Base-by-base conservation (phyloP, 148 eudicot species). In the Mesembryanthemum crystallinum region DNA sequence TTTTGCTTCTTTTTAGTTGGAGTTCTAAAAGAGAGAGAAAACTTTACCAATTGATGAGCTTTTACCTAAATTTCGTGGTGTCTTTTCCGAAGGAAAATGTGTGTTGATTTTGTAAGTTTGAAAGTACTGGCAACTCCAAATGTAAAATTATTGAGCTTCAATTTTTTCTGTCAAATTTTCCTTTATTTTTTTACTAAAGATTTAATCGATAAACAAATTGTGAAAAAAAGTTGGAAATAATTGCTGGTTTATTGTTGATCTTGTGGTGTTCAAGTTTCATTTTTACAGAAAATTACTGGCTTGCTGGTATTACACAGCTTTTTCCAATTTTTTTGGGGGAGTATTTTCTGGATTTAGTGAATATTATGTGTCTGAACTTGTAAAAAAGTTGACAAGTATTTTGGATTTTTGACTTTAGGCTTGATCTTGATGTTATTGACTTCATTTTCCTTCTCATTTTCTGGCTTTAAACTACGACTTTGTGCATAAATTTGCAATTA, bases 341-440 rank as follows among this genome's bases (percentile, higher is more conserved):
- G n/a, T 68, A 47, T 28, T 68, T 68, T 23, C 33, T 43, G 55
- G 72, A 45, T 51, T 71, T 30, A 51, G 43, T 54, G 60, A 32
- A 14, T 45, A 27, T 28, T 18, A 13, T 69, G 18, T 18, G 62
- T 23, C n/a, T 52, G 21, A 24, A 17, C 24, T 47, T 27, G 32
- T 14, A 23, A 15, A 0, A 43, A 6, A 57, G 10, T 57, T 57
- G 8, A 21, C 2, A 3, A 6, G 3, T 57, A 0, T 57, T 57
- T n/a, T 4, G 10, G 21, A 6, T 21, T 51, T 21, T n/a, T 57
- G 4, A 20, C 17, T 57, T 52, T 3, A 20, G 6, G 58, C 15
- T 12, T 52, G 58, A 52, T 12, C 18, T 52, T 3, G 15, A 35
- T 35, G 39, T n/a, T n/a, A 35, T 35, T 35, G 39, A 35, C 39